Conservation (phyloP, 257 asterid species). For the Lycium barbarum region DNA sequence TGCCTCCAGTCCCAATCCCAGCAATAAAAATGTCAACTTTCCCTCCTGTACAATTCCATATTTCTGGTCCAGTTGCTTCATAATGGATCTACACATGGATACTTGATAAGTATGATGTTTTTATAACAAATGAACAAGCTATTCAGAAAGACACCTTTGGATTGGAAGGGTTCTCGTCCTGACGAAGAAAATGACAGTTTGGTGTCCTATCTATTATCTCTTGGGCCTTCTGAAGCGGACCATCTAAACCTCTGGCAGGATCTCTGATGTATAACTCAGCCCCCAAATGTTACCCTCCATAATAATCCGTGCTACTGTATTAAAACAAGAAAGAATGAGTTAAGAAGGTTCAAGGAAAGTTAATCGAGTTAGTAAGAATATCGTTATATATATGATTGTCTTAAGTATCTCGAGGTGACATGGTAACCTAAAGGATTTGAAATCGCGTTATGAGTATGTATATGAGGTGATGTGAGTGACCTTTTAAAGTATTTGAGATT, state of each 20-base stretch:
- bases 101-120: slow-evolving; percentile 5
- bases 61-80: slow-evolving; percentile 59
- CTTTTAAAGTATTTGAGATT: too few species aligned
- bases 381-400: too few species aligned
- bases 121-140: neutral
- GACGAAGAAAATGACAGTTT: slow-evolving; percentile 41
- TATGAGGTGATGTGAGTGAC: too few species aligned
- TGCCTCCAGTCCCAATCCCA: slow-evolving; percentile 59
- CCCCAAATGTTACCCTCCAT: too few species aligned
- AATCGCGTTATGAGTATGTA: too few species aligned
- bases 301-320: too few species aligned
- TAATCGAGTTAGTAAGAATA: too few species aligned
- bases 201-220: slow-evolving; percentile 50
- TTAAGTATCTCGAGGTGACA: too few species aligned
- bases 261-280: too few species aligned
- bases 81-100: slow-evolving; percentile 45
- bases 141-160: slow-evolving; percentile 41
- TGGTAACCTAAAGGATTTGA: too few species aligned
- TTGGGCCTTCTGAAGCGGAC: slow-evolving; percentile 35
- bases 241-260: slow-evolving; percentile 16
- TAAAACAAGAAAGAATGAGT: too few species aligned
- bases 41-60: slow-evolving; percentile 48
- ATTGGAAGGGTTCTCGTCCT: slow-evolving; percentile 52
- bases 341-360: too few species aligned
- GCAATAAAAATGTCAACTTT: slow-evolving; percentile 45